phyloP scores from a whole-genome alignment of 2,329 filamentous ascomycete species.

The Allantophomopsis lycopodina region DNA sequence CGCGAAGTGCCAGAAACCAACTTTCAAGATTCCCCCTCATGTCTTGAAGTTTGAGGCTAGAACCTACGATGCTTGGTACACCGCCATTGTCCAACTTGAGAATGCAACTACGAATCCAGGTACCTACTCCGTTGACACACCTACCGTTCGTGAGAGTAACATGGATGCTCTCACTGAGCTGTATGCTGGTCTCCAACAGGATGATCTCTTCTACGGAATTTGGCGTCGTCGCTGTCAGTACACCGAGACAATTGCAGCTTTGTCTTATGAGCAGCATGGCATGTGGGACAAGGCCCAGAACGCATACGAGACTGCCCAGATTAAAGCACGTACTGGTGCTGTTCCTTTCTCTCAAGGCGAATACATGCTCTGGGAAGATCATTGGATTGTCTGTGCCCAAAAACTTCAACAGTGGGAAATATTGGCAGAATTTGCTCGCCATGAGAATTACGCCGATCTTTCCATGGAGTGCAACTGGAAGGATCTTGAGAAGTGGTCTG shows the following conservation, averaged over 20 bases:
- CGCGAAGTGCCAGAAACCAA: conserved; percentile 61
- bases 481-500: conserved; percentile 89
- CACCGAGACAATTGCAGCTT: conserved; percentile 89
- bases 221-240: conserved; percentile 94
- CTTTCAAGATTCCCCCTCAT: conserved; percentile 87
- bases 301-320: conserved; percentile 91
- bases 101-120: conserved; percentile 75
- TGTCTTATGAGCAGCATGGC: conserved; percentile 97
- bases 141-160: conserved; percentile 80
- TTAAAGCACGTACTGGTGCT: conserved; percentile 92
- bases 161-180: conserved; percentile 91
- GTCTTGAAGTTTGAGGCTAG: conserved; percentile 91
- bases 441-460: conserved; percentile 96
- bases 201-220: conserved; percentile 94
- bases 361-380: conserved; percentile 99
- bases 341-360: conserved; percentile 92
- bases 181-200: conserved; percentile 81
- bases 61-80: conserved; percentile 96
- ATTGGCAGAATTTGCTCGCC: conserved; percentile 91
- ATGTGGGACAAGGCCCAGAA: conserved; percentile 99
- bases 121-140: conserved; percentile 49
- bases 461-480: conserved; percentile 93
- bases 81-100: conserved; percentile 81
- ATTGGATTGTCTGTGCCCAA: conserved; percentile 95
- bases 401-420: conserved; percentile 99